phyloP scores from a whole-genome alignment of 2,329 filamentous ascomycete genomes.

The Penicillium psychrosexuale region DNA sequence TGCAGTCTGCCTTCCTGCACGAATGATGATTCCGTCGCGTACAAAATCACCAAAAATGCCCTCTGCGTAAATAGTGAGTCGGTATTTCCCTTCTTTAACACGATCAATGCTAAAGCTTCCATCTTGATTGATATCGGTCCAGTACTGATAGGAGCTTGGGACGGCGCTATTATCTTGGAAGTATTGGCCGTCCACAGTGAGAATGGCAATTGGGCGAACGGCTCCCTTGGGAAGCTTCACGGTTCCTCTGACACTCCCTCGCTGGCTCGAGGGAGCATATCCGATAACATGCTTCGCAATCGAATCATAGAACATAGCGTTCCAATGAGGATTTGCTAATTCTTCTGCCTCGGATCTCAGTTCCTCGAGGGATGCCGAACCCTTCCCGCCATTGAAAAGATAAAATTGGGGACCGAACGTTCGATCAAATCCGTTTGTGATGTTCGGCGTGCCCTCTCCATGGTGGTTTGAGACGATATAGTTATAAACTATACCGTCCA shows the following conservation, averaged over 20 bases:
- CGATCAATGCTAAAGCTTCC: conserved; percentile 53
- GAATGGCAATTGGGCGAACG: conserved; percentile 53
- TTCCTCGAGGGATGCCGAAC: conserved; percentile 46
- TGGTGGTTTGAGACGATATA: conserved; percentile 64
- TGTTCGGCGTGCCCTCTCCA: conserved; percentile 61
- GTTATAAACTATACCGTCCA: conserved; percentile 65
- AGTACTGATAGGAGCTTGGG: conserved; percentile 60
- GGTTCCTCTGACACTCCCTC: conserved; percentile 52
- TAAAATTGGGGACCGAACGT: conserved; percentile 65
- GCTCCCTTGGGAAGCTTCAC: conserved; percentile 54
- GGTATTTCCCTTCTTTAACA: conserved; percentile 58
- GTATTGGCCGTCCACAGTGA: conserved; percentile 52
- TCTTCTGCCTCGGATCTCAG: conserved; percentile 55
- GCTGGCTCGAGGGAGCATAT: conserved; percentile 53
- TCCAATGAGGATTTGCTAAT: conserved; percentile 54
- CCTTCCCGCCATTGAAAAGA: conserved; percentile 58
- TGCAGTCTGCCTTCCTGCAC: conserved; percentile 41
- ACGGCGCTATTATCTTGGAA: conserved; percentile 60
- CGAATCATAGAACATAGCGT: conserved; percentile 60
- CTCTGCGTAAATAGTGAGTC: conserved; percentile 61
- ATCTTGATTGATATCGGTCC: conserved; percentile 50
- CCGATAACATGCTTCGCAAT: conserved; percentile 60
- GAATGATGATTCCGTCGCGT: conserved; percentile 51
- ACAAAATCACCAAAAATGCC: conserved; percentile 60
- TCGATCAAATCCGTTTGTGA: conserved; percentile 62